A percentile compares a stretch with the other conserved stretches of the same genome.
phyloP scores from a whole-genome alignment of 345 rosid genomes.

The Rhizophora apiculata region DNA sequence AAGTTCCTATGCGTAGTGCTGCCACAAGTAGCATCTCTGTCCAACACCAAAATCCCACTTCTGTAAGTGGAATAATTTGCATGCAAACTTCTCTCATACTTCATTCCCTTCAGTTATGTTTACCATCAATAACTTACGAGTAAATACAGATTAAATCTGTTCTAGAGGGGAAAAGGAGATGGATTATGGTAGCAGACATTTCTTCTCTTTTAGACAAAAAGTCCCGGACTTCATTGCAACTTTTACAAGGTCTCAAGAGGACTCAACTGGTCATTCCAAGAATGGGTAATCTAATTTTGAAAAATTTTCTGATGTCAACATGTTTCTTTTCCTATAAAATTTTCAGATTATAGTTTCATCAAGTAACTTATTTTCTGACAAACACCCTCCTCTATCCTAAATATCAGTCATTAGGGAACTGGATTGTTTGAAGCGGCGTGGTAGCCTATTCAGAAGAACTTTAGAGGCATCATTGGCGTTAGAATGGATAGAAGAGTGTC shows the following conservation, averaged over 20 bases:
- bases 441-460: slow-evolving; percentile 49
- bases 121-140: neutral
- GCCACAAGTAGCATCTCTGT: slow-evolving; percentile 33
- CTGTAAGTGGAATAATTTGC: slow-evolving; percentile 36
- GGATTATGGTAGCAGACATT: slow-evolving; percentile 75
- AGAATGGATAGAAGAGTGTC: slow-evolving; percentile 80
- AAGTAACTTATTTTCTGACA: neutral
- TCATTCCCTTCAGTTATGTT: neutral
- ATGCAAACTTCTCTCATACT: neutral
- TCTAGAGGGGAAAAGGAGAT: slow-evolving; percentile 45
- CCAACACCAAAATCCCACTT: slow-evolving; percentile 31
- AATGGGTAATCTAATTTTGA: slow-evolving; percentile 46
- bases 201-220: slow-evolving; percentile 63
- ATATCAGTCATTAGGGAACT: slow-evolving; percentile 70
- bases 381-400: neutral
- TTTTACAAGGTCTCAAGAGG: slow-evolving; percentile 83
- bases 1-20: slow-evolving; percentile 24
- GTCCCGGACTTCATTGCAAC: slow-evolving; percentile 66
- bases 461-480: slow-evolving; percentile 53
- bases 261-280: slow-evolving; percentile 69
- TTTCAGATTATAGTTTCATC: neutral
- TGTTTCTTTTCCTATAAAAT: neutral
- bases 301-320: neutral
- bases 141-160: slow-evolving; percentile 41
- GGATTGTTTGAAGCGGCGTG: slow-evolving; percentile 49